phyloP scores from a whole-genome alignment of 495 filamentous ascomycete genomes.

The Pyronema omphalodes region DNA sequence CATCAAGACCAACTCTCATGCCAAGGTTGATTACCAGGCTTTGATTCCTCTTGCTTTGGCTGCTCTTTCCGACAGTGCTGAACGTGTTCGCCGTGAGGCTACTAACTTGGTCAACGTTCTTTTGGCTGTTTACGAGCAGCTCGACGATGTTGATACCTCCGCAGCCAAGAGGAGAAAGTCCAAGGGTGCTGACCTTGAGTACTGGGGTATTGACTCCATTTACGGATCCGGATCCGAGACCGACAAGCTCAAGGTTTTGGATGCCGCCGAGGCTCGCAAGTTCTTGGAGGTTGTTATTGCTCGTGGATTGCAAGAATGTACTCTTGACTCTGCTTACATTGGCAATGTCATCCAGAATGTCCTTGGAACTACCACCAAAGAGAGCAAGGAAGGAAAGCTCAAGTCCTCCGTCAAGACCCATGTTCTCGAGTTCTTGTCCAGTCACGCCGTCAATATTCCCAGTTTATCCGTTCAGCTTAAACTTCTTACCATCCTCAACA shows the following conservation, averaged over 20 bases:
- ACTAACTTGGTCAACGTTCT: slow-evolving; percentile 41
- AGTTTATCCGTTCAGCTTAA: slow-evolving; percentile 45
- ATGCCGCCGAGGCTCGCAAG: slow-evolving; percentile 34
- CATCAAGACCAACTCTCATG: slow-evolving; percentile 32
- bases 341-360: slow-evolving; percentile 37
- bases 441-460: slow-evolving; percentile 50
- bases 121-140: slow-evolving; percentile 20
- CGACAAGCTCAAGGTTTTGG: slow-evolving; percentile 39
- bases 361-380: slow-evolving; percentile 22
- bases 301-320: slow-evolving; percentile 61
- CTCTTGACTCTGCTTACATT: slow-evolving; percentile 51
- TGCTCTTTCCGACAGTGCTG: slow-evolving; percentile 54
- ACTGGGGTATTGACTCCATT: slow-evolving; percentile 37
- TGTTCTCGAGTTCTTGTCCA: slow-evolving; percentile 55
- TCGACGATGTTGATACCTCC: slow-evolving; percentile 20
- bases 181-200: slow-evolving; percentile 12
- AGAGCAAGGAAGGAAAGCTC: slow-evolving; percentile 29
- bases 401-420: slow-evolving; percentile 45
- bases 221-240: slow-evolving; percentile 37
- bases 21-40: slow-evolving; percentile 50
- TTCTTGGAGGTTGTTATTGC: slow-evolving; percentile 46
- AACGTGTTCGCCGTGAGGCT: slow-evolving; percentile 55
- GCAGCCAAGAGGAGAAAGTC: slow-evolving; percentile 27
- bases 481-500: slow-evolving; percentile 52
- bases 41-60: slow-evolving; percentile 57